Conservation (phyloP, 352 stramenopile genomes). For the Globisporangium paddicum region DNA sequence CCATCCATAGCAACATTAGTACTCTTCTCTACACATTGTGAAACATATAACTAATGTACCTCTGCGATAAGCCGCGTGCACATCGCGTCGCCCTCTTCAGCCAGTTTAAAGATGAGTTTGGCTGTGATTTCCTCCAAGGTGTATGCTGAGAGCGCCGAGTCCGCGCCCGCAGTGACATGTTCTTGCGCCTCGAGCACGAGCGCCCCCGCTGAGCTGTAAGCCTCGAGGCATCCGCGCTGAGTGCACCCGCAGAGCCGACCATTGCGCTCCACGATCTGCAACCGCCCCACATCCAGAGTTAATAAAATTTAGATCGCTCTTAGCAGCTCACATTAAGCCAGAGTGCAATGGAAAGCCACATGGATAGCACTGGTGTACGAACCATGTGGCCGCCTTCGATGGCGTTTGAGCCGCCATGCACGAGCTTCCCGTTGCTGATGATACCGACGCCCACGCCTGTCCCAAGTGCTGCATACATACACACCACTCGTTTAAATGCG, state of each 20-base stretch:
- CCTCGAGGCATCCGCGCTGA: constrained; percentile 73
- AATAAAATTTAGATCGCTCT: no score
- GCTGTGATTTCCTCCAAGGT: constrained; percentile 49
- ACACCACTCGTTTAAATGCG: not conserved
- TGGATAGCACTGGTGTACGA: not conserved
- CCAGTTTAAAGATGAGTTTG: constrained; percentile 69
- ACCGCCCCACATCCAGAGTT: not conserved
- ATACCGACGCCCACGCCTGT: constrained; percentile 71
- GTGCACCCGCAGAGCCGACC: constrained; percentile 67
- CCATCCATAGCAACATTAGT: not conserved
- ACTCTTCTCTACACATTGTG: no score
- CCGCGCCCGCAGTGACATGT: constrained; percentile 49
- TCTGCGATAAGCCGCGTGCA: constrained; percentile 66
- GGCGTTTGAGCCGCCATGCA: constrained; percentile 57
- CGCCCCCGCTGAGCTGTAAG: constrained; percentile 67
- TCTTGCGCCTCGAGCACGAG: constrained; percentile 62
- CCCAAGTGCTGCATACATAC: constrained; percentile 42
- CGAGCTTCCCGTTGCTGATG: constrained; percentile 56
- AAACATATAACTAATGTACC: constrained; percentile 18
- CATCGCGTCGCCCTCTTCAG: constrained; percentile 58
- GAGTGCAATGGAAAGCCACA: not conserved
- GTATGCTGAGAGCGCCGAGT: constrained; percentile 43
- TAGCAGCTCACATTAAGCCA: not conserved
- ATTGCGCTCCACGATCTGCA: constrained; percentile 79
- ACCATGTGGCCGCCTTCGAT: constrained; percentile 84